Evolutionary conservation across 2,329 filamentous ascomycete species (phyloP), one percentile per base, ranked within the genome.

Genomic region (Sporothrix phasma): DNA sequence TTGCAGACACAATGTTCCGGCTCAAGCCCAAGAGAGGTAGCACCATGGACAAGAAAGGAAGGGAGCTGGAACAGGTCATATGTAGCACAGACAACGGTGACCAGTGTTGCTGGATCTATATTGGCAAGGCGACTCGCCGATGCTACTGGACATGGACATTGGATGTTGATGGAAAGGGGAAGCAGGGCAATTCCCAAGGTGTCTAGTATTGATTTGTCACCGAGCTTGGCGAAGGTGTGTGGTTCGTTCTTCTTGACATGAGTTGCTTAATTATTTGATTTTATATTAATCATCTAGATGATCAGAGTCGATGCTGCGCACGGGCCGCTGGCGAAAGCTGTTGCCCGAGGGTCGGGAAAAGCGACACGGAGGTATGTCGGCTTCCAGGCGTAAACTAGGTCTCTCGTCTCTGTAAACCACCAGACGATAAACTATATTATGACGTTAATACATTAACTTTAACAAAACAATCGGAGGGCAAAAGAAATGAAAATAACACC

Each of bases 351-450:
- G 39, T 58, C 61, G 19, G 61, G 51, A 39, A 64, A 64, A 6
- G 34, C 46, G 22, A 60, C 31, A 41, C 54, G 45, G 45, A 45
- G 43, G 45, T 53, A 64, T 4, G 62, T 53, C 17, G 63, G 63
- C 43, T 51, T 19, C 63, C 63, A 65, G n/a, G 31, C 19, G 19
- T 59, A 26, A 17, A 65, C 45, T 2, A 58, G 8, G 51, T 65
- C 63, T 31, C 31, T 22, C 19, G 51, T 47, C n/a, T 65, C 49
- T 43, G 63, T 62, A 51, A 64, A 64, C 62, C 62, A 64, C 62
- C 62, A 64, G 2, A 22, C 53, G 17, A 64, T 34, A 45, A 43
- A 45, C 53, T 64, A 37, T 41, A 24, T 13, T 15, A n/a, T n/a
- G n/a, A n/a, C n/a, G 31, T 34, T 5, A 34, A 8, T 8, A 63